Base-by-base conservation (phyloP, 805 yeast species). In the Maudiozyma barnettii region DNA sequence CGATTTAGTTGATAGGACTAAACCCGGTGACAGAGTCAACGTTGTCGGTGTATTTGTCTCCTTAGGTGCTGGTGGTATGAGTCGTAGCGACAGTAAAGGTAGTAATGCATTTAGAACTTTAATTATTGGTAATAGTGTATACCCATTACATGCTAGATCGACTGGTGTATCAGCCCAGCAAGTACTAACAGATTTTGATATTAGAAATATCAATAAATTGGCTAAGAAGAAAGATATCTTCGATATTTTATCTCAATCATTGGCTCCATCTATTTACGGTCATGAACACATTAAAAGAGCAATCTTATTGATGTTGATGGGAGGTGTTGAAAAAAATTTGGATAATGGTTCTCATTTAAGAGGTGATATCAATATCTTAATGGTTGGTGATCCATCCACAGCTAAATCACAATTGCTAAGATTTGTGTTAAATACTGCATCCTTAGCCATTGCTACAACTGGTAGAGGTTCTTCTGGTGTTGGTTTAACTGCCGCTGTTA, bases 381-480 rank as follows among this genome's bases (percentile, higher is more conserved):
- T 93, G 95, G 97, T 93, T 37, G 99, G 99, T 69, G 99, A 93
- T 66, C 99, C 99, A 13, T 88, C 97, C 8, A 93, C 99, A 16
- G 98, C 99, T 22, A 93, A 93, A 66, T 90, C 97, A 4, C 99
- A 93, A 70, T 82, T 93, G 72, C 75, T 93, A 53, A 77, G 98
- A 54, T 91, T 93, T 62, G 98, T 93, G 18, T 73, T 93, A 52
- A 93, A 91, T 64, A 91, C 98, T 1, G 99, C 99, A 1, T 74
- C 95, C 1, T 72, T 93, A 56, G 98, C 98, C 3, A 89, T 93
- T 56, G 97, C 98, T 23, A 93, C 99, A 1, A 93, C 99, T 0
- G 99, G 99, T 72, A 81, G 96, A 66, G 99, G 99, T 53, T 91
- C 98, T n/a, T 90, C 98, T 1, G 99, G 99, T 66, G 99, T 93